phyloP scores from a whole-genome alignment of 306 rosid species.

The Dalbergia cochinchinensis region DNA sequence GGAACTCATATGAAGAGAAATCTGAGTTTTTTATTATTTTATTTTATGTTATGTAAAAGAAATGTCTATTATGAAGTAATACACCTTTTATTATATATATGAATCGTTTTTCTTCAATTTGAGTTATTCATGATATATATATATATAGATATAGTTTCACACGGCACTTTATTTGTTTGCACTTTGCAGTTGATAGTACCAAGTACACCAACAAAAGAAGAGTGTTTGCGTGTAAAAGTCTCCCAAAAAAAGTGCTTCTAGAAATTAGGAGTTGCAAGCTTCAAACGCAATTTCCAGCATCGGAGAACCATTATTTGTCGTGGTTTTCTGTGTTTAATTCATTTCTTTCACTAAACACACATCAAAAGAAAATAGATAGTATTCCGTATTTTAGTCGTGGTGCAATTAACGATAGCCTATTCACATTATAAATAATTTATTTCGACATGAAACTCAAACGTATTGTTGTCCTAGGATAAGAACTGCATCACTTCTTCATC shows the following conservation, averaged over 20 bases:
- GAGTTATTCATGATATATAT: neutral
- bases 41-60: too few relatives aligned
- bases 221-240: neutral
- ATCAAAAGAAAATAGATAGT: neutral
- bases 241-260: neutral
- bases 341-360: too few relatives aligned
- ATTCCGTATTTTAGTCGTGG: neutral
- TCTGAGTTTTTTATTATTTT: too few relatives aligned
- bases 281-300: neutral
- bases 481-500: neutral
- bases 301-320: neutral
- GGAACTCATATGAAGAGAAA: neutral
- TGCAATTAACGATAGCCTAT: neutral
- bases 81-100: too few relatives aligned
- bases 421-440: slow-evolving; percentile 7
- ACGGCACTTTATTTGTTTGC: neutral
- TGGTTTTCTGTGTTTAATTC: too few relatives aligned
- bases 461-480: neutral
- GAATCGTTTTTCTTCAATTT: neutral
- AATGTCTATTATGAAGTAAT: too few relatives aligned
- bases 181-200: neutral
- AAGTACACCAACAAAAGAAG: neutral
- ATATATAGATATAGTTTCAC: neutral
- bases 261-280: neutral
- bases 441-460: slow-evolving; percentile 2